These are phyloP conservation scores for Silene latifolia DNA, from an alignment of 148 eudicot genomes.

Conservation along the genomic window DNA sequence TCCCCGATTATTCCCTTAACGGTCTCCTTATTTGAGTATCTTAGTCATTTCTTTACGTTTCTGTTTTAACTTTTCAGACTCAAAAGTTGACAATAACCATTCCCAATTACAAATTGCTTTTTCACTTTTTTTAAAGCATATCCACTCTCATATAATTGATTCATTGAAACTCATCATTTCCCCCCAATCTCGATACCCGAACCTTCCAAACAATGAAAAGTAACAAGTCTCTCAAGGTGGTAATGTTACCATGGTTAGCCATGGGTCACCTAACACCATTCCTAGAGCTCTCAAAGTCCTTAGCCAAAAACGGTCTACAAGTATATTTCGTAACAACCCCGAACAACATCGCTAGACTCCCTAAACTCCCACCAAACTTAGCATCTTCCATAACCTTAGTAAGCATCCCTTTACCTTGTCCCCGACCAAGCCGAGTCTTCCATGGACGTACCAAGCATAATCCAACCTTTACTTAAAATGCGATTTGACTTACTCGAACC, in stretches of 20 bases:
- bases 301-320: constrained; percentile 48
- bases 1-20: no score
- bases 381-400: constrained; percentile 30
- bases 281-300: constrained; percentile 41
- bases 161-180: no score
- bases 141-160: no score
- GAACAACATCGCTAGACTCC: constrained; percentile 47
- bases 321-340: constrained; percentile 62
- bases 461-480: constrained; percentile 43
- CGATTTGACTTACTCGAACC: constrained; percentile 46
- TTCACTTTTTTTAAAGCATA: no score
- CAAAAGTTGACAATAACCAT: no score
- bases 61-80: no score
- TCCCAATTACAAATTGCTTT: no score
- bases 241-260: constrained; percentile 76
- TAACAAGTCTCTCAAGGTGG: constrained; percentile 41
- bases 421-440: constrained; percentile 57
- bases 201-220: not conserved
- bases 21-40: no score
- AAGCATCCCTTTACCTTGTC: constrained; percentile 42
- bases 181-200: not conserved
- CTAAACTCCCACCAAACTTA: constrained; percentile 38
- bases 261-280: constrained; percentile 71
- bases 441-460: constrained; percentile 50
- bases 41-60: no score